Evolutionary conservation across 2,329 filamentous ascomycete species (phyloP).

Genomic region (Epichloe uncinata): DNA sequence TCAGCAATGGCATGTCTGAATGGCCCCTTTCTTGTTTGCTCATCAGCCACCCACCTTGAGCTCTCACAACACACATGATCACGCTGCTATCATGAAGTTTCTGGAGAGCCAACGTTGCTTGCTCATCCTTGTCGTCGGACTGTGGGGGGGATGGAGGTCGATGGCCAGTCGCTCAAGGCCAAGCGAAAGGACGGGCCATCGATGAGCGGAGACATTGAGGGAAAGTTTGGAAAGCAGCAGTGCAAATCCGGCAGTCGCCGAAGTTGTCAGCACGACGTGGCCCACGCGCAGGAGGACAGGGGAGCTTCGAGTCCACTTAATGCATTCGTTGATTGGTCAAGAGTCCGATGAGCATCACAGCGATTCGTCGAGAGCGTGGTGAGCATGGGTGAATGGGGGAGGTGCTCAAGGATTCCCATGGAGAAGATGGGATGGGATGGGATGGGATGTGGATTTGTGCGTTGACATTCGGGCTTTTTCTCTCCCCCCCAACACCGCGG

Average conservation of each 20-base stretch:
- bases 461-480: too few species aligned
- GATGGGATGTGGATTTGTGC: too few species aligned
- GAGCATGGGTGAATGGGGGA: too few species aligned
- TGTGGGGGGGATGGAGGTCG: neutral
- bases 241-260: slow-evolving; percentile 4
- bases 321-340: too few species aligned
- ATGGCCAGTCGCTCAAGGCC: too few species aligned
- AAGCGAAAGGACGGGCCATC: neutral
- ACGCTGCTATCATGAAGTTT: neutral
- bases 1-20: neutral
- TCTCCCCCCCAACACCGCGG: too few species aligned
- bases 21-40: neutral
- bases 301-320: too few species aligned
- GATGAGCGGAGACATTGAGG: neutral
- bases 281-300: neutral
- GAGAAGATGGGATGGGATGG: too few species aligned
- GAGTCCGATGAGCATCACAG: too few species aligned
- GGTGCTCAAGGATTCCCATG: too few species aligned
- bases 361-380: too few species aligned
- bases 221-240: neutral
- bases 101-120: neutral
- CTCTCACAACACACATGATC: neutral
- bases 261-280: neutral
- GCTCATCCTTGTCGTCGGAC: neutral
- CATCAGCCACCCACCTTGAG: neutral